phyloP scores from a whole-genome alignment of 2,329 filamentous ascomycete genomes.

The Penicillium glabrum region DNA sequence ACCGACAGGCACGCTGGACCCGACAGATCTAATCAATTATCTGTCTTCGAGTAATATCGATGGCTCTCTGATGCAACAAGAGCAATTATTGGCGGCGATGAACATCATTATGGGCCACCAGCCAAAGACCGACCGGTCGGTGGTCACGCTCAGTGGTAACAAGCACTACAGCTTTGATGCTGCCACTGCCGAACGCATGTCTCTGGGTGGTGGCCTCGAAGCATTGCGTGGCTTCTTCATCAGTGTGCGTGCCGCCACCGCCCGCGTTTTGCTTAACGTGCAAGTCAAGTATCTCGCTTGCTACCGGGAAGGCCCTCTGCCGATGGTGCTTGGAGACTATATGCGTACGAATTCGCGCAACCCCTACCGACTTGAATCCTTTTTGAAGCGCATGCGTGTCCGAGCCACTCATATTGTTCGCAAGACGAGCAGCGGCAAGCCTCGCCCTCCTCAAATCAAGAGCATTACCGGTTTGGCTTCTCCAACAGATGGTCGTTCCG shows the following conservation, averaged over 20 bases:
- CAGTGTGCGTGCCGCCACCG: slow-evolving; percentile 60
- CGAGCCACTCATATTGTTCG: slow-evolving; percentile 40
- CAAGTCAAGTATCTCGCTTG: neutral
- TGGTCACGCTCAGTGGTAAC: slow-evolving; percentile 54
- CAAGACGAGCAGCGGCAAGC: slow-evolving; percentile 34
- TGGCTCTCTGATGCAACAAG: slow-evolving; percentile 44
- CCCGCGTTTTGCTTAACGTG: slow-evolving; percentile 58
- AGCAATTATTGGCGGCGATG: slow-evolving; percentile 56
- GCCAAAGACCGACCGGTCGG: slow-evolving; percentile 41
- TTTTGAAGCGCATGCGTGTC: neutral
- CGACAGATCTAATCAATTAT: slow-evolving; percentile 47
- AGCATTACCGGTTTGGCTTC: slow-evolving; percentile 49
- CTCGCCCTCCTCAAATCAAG: slow-evolving; percentile 41
- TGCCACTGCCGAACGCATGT: slow-evolving; percentile 30
- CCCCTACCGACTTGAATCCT: neutral
- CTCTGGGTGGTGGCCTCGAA: slow-evolving; percentile 54
- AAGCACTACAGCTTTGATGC: slow-evolving; percentile 50
- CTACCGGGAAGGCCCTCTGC: neutral
- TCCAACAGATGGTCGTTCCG: slow-evolving; percentile 34
- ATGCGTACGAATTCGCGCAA: neutral
- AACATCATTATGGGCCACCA: slow-evolving; percentile 58
- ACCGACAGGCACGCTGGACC: slow-evolving; percentile 33
- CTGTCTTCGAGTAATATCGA: slow-evolving; percentile 37
- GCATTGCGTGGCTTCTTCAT: slow-evolving; percentile 63
- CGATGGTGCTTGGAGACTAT: neutral